phyloP scores from a whole-genome alignment of 495 filamentous ascomycete genomes.

The Lasiosphaeria ovina region DNA sequence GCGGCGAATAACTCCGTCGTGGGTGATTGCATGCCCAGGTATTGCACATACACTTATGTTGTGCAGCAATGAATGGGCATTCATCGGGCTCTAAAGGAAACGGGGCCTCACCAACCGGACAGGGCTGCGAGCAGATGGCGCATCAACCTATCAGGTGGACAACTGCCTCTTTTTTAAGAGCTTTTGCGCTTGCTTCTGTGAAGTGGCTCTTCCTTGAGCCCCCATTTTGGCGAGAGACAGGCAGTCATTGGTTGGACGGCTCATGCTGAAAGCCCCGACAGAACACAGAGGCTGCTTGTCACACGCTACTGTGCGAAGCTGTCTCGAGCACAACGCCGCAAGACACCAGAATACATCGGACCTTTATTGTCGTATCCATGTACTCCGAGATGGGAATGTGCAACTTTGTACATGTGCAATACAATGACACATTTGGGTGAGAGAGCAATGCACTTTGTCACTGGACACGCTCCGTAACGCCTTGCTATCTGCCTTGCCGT shows the following conservation, averaged over 20 bases:
- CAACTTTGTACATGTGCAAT: neutral
- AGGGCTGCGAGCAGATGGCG: conserved; percentile 10
- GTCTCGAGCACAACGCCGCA: no score
- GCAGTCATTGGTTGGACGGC: neutral
- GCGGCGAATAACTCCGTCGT: neutral
- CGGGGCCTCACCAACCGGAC: conserved; percentile 14
- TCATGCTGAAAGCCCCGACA: no score
- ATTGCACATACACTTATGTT: conserved; percentile 10
- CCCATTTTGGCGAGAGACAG: neutral
- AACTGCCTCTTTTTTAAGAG: neutral
- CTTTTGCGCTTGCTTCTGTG: conserved; percentile 1
- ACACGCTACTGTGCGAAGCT: no score
- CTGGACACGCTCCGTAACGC: neutral
- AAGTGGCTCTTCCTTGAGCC: neutral
- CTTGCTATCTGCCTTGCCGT: neutral
- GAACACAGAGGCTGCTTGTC: no score
- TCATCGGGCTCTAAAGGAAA: conserved; percentile 15
- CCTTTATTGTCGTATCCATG: neutral
- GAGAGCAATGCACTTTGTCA: neutral
- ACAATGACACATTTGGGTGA: neutral
- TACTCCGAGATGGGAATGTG: no score
- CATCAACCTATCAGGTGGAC: neutral
- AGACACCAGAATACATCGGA: no score
- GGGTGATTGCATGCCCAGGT: conserved; percentile 8
- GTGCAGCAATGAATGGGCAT: conserved; percentile 18